Evolutionary conservation across 805 yeast species (phyloP).

Genomic region (Metschnikowia lochheadii): DNA sequence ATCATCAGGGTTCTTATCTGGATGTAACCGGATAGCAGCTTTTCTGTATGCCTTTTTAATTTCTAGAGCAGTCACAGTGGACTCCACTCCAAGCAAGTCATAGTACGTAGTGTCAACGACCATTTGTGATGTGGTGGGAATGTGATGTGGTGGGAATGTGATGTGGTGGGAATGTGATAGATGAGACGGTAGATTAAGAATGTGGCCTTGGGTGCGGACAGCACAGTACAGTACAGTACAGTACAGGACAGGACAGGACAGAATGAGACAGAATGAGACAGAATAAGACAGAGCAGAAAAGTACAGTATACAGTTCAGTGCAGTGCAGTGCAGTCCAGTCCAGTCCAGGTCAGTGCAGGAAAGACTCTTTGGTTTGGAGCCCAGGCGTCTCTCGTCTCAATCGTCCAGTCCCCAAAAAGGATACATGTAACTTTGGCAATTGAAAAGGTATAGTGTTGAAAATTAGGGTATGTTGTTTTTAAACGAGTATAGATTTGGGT

Average conservation of each 20-base stretch:
- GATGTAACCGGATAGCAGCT: slow-evolving; percentile 81
- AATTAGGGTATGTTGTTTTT: no score
- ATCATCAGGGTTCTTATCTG: slow-evolving; percentile 45
- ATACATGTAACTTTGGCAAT: not conserved
- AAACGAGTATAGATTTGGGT: not conserved
- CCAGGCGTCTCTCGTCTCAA: not conserved
- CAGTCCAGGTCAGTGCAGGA: no score
- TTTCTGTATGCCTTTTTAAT: slow-evolving; percentile 56
- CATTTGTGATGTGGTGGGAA: slow-evolving; percentile 22
- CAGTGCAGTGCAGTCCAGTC: no score
- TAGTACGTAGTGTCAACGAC: slow-evolving; percentile 45
- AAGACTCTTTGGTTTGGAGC: not conserved
- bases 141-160: not conserved
- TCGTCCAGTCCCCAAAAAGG: not conserved
- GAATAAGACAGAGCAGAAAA: no score
- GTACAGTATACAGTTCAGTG: no score
- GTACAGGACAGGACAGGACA: no score
- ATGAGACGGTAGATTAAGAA: not conserved
- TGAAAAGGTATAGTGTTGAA: no score
- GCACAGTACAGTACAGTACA: no score
- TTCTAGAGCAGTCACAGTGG: slow-evolving; percentile 39
- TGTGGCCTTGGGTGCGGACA: not conserved
- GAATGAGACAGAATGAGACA: no score
- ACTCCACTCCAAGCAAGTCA: slow-evolving; percentile 32
- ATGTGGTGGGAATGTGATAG: not conserved